These are phyloP conservation scores for Fusarium sp. DNA, from an alignment of 2,329 filamentous ascomycete genomes.

Conservation along the genomic window DNA sequence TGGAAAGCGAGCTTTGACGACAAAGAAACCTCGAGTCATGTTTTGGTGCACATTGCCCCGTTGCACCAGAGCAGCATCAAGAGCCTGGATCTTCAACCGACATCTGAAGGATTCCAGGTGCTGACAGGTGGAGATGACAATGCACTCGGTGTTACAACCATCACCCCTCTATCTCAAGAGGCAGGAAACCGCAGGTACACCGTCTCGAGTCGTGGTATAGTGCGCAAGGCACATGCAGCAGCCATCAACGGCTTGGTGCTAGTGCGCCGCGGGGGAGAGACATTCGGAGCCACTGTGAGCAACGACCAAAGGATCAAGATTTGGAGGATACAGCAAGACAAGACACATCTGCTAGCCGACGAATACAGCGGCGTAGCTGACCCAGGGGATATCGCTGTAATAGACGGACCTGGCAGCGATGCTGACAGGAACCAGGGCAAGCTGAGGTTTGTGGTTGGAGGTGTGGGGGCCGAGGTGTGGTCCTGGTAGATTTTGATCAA, in stretches of 20 bases:
- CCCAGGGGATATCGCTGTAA: conserved; percentile 56
- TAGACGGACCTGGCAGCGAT: not conserved
- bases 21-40: conserved; percentile 31
- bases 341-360: conserved; percentile 59
- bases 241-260: conserved; percentile 72
- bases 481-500: conserved; percentile 24
- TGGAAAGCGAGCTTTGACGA: conserved; percentile 43
- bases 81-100: conserved; percentile 59
- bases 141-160: conserved; percentile 70
- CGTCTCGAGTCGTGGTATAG: conserved; percentile 41
- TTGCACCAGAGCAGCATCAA: conserved; percentile 90
- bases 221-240: conserved; percentile 73
- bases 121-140: conserved; percentile 92
- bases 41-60: conserved; percentile 50
- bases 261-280: conserved; percentile 38
- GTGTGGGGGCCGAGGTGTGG: conserved; percentile 42
- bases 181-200: conserved; percentile 35
- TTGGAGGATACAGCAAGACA: conserved; percentile 56
- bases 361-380: conserved; percentile 71
- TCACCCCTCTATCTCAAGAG: conserved; percentile 35
- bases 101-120: conserved; percentile 60
- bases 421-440: not conserved
- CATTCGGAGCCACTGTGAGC: conserved; percentile 60
- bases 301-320: conserved; percentile 72
- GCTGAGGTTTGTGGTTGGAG: conserved; percentile 37